Evolutionary conservation across 2,329 filamentous ascomycete genomes (phyloP).

Genomic region (Colletotrichum salicis): DNA sequence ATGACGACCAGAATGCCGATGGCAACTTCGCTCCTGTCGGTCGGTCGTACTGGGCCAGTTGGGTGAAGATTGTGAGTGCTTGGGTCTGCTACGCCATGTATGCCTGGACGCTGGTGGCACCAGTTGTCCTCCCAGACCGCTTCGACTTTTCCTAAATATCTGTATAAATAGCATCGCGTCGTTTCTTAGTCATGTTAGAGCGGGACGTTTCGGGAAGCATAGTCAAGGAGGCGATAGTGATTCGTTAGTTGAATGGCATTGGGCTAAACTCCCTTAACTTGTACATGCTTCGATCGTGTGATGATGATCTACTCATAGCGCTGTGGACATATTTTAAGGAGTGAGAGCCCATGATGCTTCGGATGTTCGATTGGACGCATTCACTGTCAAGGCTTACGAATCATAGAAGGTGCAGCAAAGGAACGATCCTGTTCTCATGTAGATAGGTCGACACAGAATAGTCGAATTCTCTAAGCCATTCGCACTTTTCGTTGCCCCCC

Average conservation of each 20-base stretch:
- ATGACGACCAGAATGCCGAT: constrained; percentile 68
- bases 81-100: constrained; percentile 98
- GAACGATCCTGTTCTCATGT: neutral
- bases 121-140: constrained; percentile 84
- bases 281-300: neutral
- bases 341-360: neutral
- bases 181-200: neutral
- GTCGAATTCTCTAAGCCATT: neutral
- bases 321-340: neutral
- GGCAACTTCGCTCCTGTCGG: constrained; percentile 91
- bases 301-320: too few species aligned
- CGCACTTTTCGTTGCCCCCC: neutral
- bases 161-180: neutral
- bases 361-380: too few species aligned
- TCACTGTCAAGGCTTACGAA: neutral
- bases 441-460: neutral
- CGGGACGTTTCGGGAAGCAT: neutral
- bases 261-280: neutral
- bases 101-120: constrained; percentile 90
- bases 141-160: constrained; percentile 70
- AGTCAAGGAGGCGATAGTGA: neutral
- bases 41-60: constrained; percentile 95
- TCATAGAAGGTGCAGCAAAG: neutral
- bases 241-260: neutral
- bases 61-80: constrained; percentile 98